Percentiles rank a stretch among this genome's conserved stretches.
Evolutionary conservation across 805 yeast genomes (phyloP).

Genomic region (Saturnispora besseyi): DNA sequence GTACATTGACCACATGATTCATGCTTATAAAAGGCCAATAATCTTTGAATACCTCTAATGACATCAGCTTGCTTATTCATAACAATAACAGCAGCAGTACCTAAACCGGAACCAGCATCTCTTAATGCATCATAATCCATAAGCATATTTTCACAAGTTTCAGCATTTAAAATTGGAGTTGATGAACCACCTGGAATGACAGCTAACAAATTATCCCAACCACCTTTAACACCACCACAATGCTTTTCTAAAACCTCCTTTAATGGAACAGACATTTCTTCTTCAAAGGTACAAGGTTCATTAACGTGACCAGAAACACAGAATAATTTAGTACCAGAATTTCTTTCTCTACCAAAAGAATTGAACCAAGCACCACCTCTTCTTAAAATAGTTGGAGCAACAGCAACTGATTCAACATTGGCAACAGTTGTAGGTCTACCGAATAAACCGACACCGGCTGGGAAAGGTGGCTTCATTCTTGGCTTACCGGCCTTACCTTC

Average conservation of each 20-base stretch:
- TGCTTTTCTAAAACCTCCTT: conserved; percentile 76
- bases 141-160: conserved; percentile 54
- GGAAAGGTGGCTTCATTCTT: conserved; percentile 89
- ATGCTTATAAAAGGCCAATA: conserved; percentile 78
- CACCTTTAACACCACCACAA: conserved; percentile 87
- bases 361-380: conserved; percentile 88
- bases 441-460: conserved; percentile 86
- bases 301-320: conserved; percentile 88
- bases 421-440: conserved; percentile 91
- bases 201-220: conserved; percentile 86
- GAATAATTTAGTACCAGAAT: conserved; percentile 73
- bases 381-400: conserved; percentile 81
- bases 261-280: conserved; percentile 86
- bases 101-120: conserved; percentile 81
- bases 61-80: conserved; percentile 83
- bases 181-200: conserved; percentile 89
- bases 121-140: conserved; percentile 86
- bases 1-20: conserved; percentile 95
- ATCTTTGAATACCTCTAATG: conserved; percentile 77
- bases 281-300: conserved; percentile 89
- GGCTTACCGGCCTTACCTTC: conserved; percentile 95
- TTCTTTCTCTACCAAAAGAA: conserved; percentile 75
- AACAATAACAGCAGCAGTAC: conserved; percentile 90
- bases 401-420: conserved; percentile 86
- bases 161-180: conserved; percentile 70